A percentile compares a stretch with the other conserved stretches of the same genome.
These are phyloP conservation scores for Phialophora chinensis DNA, from an alignment of 2,329 filamentous ascomycete genomes.

Conservation along the genomic window DNA sequence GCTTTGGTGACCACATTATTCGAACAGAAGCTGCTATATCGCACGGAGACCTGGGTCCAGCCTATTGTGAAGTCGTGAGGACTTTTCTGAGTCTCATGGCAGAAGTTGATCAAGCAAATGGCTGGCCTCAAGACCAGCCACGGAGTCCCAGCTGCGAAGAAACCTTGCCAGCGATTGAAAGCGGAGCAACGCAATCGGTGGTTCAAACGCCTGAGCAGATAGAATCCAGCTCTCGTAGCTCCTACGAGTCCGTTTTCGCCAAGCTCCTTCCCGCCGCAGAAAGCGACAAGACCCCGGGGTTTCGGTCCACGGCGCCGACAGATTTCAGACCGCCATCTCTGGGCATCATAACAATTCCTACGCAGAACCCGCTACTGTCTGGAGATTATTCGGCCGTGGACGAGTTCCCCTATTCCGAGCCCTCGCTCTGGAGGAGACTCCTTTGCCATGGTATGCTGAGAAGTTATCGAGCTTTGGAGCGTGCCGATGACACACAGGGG, in stretches of 20 bases:
- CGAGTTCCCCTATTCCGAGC: conserved; percentile 4
- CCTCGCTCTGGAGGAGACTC: conserved; percentile 2
- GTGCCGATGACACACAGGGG: neutral
- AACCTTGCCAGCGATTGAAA: neutral
- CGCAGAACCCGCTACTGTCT: neutral
- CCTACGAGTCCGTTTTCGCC: neutral
- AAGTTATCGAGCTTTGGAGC: conserved; percentile 9
- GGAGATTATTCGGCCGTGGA: neutral
- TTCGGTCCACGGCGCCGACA: neutral
- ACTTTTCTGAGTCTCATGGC: conserved; percentile 6
- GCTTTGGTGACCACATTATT: conserved; percentile 8
- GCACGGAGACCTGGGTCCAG: neutral
- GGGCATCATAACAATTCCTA: neutral
- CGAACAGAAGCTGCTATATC: neutral
- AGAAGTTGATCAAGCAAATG: conserved; percentile 1
- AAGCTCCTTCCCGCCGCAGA: neutral
- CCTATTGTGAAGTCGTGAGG: conserved; percentile 3
- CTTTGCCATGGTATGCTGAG: neutral
- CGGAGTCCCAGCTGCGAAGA: neutral
- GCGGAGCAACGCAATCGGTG: neutral
- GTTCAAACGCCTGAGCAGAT: neutral
- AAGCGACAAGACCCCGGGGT: neutral
- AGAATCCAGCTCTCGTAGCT: neutral
- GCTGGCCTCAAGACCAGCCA: neutral
- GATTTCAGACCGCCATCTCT: neutral